Evolutionary conservation across 352 stramenopile genomes (phyloP).

Genomic region (Globisporangium canariense): DNA sequence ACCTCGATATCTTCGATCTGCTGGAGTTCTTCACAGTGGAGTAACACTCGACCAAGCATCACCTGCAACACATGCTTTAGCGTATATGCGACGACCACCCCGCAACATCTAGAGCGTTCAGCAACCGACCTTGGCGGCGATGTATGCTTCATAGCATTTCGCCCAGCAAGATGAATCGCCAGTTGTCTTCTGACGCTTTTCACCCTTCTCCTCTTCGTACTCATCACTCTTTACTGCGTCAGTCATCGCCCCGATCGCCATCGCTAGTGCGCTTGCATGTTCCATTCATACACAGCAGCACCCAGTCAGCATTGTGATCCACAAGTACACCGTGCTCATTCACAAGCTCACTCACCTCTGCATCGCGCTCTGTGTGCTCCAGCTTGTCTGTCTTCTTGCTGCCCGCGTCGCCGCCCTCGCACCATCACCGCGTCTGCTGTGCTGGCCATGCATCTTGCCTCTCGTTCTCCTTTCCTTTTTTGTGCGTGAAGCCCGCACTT

Average conservation of each 20-base stretch:
- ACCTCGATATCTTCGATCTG: not conserved
- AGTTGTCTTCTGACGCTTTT: no score
- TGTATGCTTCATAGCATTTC: conserved; percentile 3
- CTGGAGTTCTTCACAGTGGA: conserved; percentile 1
- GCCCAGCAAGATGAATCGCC: not conserved
- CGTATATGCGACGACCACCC: not conserved
- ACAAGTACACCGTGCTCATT: not conserved
- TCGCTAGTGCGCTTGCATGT: not conserved
- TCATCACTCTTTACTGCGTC: not conserved
- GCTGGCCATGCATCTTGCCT: not conserved
- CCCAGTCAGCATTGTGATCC: not conserved
- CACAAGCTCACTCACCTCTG: not conserved
- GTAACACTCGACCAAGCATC: not conserved
- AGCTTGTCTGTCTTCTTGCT: not conserved
- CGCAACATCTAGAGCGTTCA: not conserved
- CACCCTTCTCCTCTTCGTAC: not conserved
- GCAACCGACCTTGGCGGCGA: not conserved
- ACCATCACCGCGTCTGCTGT: not conserved
- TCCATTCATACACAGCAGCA: not conserved
- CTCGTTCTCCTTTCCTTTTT: not conserved
- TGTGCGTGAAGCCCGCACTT: not conserved
- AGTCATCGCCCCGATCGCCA: not conserved
- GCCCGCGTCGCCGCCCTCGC: not conserved
- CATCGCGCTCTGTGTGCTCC: not conserved
- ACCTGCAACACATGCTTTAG: not conserved